Conservation (phyloP, 129 eudicot species). For the Centaurea solstitialis region DNA sequence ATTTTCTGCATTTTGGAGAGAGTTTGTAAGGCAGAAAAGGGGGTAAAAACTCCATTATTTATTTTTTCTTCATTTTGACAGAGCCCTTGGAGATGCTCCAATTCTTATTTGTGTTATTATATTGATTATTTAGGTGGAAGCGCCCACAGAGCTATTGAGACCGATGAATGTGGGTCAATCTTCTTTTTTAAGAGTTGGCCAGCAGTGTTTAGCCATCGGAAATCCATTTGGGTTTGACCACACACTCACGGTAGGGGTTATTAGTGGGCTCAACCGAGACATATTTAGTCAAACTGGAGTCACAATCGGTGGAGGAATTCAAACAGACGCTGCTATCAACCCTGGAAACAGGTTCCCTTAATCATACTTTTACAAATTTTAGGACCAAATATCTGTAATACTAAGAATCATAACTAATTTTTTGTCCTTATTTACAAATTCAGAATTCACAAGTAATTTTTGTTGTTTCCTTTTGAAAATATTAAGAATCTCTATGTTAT, state of each 20-base stretch:
- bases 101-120: not conserved
- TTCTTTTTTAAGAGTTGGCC: conserved; percentile 85
- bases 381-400: not conserved
- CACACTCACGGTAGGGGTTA: conserved; percentile 95
- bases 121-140: conserved; percentile 62
- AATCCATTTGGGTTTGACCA: conserved; percentile 99
- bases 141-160: conserved; percentile 71
- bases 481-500: not conserved
- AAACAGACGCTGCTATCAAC: conserved; percentile 98
- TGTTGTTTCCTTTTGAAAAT: not conserved
- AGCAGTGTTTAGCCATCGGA: conserved; percentile 96
- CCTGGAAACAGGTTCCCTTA: conserved; percentile 85
- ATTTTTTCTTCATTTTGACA: not conserved
- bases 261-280: conserved; percentile 95
- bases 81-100: not conserved
- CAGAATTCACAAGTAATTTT: not conserved
- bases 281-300: conserved; percentile 97
- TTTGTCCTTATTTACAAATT: not conserved
- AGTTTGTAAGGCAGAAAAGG: not conserved
- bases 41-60: not conserved
- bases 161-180: conserved; percentile 85
- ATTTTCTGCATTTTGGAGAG: not conserved
- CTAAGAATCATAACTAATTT: not conserved
- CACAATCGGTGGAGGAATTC: conserved; percentile 97
- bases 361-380: not conserved